Conservation (phyloP, 2,329 filamentous ascomycete genomes). For the Colletotrichum orchidophilum region DNA sequence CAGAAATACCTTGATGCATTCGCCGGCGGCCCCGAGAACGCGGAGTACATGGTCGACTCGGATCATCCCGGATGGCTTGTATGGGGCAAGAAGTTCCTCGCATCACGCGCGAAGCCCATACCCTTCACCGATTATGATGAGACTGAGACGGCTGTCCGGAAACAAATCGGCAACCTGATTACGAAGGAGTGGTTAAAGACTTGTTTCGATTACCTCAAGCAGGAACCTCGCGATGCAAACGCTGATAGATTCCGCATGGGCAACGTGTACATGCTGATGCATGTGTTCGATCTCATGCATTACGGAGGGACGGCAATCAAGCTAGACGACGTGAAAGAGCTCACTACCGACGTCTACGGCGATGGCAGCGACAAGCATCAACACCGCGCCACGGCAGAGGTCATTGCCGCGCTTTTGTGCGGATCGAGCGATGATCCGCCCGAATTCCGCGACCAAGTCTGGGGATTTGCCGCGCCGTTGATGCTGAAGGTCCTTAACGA, state of each 20-base stretch:
- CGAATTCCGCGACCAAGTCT: constrained; percentile 78
- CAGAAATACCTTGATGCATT: constrained; percentile 81
- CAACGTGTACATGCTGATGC: constrained; percentile 86
- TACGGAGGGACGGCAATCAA: constrained; percentile 80
- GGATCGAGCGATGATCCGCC: constrained; percentile 82
- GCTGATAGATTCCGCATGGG: constrained; percentile 91
- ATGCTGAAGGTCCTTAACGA: constrained; percentile 89
- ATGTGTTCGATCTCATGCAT: constrained; percentile 90
- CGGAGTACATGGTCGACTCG: constrained; percentile 89
- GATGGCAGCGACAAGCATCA: constrained; percentile 98
- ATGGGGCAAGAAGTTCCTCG: constrained; percentile 89
- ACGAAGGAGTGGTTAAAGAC: constrained; percentile 86
- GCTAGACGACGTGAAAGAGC: constrained; percentile 87
- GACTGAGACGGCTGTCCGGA: constrained; percentile 76
- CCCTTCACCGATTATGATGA: constrained; percentile 81
- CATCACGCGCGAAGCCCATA: constrained; percentile 76
- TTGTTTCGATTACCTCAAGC: constrained; percentile 94
- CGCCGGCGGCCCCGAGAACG: constrained; percentile 69
- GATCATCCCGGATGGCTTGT: constrained; percentile 97
- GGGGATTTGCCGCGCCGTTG: constrained; percentile 91
- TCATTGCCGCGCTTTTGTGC: constrained; percentile 84
- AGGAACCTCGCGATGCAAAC: constrained; percentile 85
- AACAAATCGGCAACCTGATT: constrained; percentile 82
- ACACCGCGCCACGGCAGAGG: constrained; percentile 94
- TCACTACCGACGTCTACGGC: constrained; percentile 81